Conservation (phyloP, 805 yeast species). For the Ogataea dorogensis region DNA sequence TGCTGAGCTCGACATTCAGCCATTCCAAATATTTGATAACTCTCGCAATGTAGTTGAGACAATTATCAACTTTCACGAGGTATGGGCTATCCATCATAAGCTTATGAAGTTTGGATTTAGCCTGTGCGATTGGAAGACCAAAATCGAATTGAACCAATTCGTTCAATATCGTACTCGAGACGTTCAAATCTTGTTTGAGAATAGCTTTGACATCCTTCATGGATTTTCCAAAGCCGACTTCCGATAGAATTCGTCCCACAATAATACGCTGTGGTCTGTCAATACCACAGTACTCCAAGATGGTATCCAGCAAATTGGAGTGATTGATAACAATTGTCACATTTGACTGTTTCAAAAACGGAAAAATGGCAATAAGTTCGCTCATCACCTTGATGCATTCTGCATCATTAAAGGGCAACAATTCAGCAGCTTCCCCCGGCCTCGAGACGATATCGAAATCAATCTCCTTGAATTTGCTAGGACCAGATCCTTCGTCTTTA, state of each 20-base stretch:
- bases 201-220: slow-evolving; percentile 52
- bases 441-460: slow-evolving; percentile 77
- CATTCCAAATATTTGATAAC: slow-evolving; percentile 54
- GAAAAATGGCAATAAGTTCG: slow-evolving; percentile 65
- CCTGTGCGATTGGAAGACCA: slow-evolving; percentile 62
- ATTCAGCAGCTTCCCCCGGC: slow-evolving; percentile 28
- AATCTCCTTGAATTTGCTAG: slow-evolving; percentile 73
- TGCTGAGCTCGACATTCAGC: slow-evolving; percentile 49
- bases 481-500: slow-evolving; percentile 62
- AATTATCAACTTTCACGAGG: slow-evolving; percentile 57
- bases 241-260: slow-evolving; percentile 72
- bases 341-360: slow-evolving; percentile 59
- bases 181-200: slow-evolving; percentile 62
- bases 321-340: slow-evolving; percentile 72
- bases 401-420: slow-evolving; percentile 67
- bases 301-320: slow-evolving; percentile 69
- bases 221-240: slow-evolving; percentile 66
- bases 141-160: slow-evolving; percentile 83
- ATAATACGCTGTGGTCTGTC: slow-evolving; percentile 69
- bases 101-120: slow-evolving; percentile 60
- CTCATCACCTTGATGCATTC: slow-evolving; percentile 82
- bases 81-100: slow-evolving; percentile 74
- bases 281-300: slow-evolving; percentile 79
- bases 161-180: slow-evolving; percentile 77
- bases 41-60: slow-evolving; percentile 57